These are phyloP conservation scores for Colletotrichum sp. DNA, from an alignment of 2,329 filamentous ascomycete genomes.

Conservation along the genomic window DNA sequence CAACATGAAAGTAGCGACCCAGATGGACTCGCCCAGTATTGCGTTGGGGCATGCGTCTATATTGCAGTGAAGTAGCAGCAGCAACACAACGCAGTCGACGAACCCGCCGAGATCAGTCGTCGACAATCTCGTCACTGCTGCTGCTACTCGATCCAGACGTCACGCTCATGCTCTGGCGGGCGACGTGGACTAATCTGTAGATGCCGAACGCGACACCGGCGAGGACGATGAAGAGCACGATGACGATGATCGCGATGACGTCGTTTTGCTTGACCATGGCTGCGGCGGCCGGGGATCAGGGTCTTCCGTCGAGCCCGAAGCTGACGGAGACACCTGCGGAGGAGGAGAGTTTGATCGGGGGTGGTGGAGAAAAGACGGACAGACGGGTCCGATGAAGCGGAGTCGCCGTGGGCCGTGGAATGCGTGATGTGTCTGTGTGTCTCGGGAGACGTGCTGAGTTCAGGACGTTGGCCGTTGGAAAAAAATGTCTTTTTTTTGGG, in stretches of 20 bases:
- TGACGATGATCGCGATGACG: slow-evolving; percentile 72
- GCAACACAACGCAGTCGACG: neutral
- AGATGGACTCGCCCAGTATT: neutral
- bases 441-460: neutral
- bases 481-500: too few relatives aligned
- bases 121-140: slow-evolving; percentile 28
- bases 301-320: neutral
- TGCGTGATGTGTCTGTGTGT: neutral
- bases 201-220: slow-evolving; percentile 68
- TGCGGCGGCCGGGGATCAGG: slow-evolving; percentile 27
- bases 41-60: neutral
- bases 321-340: neutral
- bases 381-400: neutral
- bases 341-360: neutral
- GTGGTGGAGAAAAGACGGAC: neutral
- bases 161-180: slow-evolving; percentile 47
- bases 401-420: slow-evolving; percentile 3
- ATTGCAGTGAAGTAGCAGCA: neutral
- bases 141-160: slow-evolving; percentile 35
- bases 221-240: slow-evolving; percentile 68
- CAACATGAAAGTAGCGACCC: neutral
- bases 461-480: neutral
- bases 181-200: slow-evolving; percentile 63
- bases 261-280: slow-evolving; percentile 69
- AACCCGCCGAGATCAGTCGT: slow-evolving; percentile 21